Evolutionary conservation across 2,329 filamentous ascomycete genomes (phyloP), one percentile per base, ranked within the genome.

Genomic region (Stachybotrys echinatus): DNA sequence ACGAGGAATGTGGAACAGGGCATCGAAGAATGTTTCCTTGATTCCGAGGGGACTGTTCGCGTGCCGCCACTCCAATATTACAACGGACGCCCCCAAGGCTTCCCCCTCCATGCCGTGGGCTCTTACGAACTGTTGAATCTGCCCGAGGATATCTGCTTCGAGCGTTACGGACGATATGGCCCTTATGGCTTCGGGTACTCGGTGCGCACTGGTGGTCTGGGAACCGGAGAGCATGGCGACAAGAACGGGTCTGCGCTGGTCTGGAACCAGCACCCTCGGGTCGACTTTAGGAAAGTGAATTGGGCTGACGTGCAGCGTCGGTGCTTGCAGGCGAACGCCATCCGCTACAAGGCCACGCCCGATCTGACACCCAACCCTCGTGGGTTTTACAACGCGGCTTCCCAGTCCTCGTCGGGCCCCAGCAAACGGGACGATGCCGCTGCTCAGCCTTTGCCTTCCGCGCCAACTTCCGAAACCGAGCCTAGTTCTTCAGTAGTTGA

Each of bases 101-200:
- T 95, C 65, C 94, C 94, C 0, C 83, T 94, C 45, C 81, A 90
- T 51, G 81, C 89, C 2, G 80, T 92, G 61, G 94, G 94, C n/a
- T 95, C 90, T 0, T 92, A 96, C 60, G 83, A 91, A 10, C 67
- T 92, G 39, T 70, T 97, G 12, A 86, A 84, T 1, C 73, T 97
- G 34, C 82, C 87, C 18, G 83, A 95, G 56, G 87, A 95, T 60
- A 81, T 96, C 44, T 99, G 94, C 71, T 96, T 96, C 63, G 94
- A 99, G 58, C 81, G 94, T 2, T 95, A 89, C 64, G 92, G 92
- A 3, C 81, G 91, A 55, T 81, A 94, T 23, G 92, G 89, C 0
- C 88, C 92, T 0, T 99, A 99, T 59, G 92, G 92, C 0, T 82
- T 90, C 53, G 92, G 92, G 8, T 97, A 97, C 66, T 89, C 87